phyloP scores from a whole-genome alignment of 768 basidiomycete species.

The Amanita rimosa region DNA sequence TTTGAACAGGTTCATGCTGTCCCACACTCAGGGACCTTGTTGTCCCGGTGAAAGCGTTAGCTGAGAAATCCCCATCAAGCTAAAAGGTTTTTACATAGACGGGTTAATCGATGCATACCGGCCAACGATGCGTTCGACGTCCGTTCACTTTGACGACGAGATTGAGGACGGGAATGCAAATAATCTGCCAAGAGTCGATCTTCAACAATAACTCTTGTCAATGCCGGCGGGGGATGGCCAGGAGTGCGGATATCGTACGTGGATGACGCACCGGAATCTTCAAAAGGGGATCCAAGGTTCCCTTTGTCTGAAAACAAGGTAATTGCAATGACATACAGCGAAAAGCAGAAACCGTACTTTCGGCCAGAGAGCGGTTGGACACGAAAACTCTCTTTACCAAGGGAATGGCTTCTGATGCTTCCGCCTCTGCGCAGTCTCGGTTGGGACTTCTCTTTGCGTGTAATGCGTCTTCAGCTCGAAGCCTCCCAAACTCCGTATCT shows the following conservation, averaged over 20 bases:
- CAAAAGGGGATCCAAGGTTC: neutral
- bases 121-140: neutral
- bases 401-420: neutral
- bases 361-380: neutral
- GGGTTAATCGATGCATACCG: neutral
- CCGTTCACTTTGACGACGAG: neutral
- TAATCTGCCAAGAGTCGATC: conserved; percentile 1
- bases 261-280: neutral
- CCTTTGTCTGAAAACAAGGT: neutral
- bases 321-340: too few species aligned
- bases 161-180: neutral
- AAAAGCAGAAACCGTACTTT: too few species aligned
- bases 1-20: neutral
- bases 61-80: neutral
- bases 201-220: neutral
- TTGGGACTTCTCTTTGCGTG: neutral
- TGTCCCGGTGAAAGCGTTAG: neutral
- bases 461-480: too few species aligned
- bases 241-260: neutral
- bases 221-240: neutral
- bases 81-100: neutral
- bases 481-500: neutral
- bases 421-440: neutral
- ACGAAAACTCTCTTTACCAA: neutral
- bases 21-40: neutral